A percentile compares a stretch with the other conserved stretches of the same genome.
phyloP scores from a whole-genome alignment of 139 green algal species.

The Zygnema cylindricum region DNA sequence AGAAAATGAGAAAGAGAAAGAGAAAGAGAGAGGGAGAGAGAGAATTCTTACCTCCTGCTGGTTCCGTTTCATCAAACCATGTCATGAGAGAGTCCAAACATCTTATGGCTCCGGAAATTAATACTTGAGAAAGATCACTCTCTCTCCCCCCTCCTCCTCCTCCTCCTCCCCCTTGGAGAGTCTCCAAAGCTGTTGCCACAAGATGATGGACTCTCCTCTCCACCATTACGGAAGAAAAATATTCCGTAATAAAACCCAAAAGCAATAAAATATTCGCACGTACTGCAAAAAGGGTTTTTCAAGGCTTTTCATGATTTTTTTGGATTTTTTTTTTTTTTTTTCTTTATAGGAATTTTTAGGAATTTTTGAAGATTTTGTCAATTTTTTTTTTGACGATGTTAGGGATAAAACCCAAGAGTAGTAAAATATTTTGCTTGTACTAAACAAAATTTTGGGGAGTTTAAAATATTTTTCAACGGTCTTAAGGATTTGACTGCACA shows the following conservation, averaged over 20 bases:
- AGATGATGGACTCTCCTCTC: background rate
- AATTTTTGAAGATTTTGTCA: background rate
- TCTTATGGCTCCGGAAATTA: background rate
- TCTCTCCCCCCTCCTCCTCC: no score
- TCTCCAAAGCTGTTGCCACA: background rate
- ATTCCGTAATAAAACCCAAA: background rate
- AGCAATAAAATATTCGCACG: background rate
- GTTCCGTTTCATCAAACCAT: background rate
- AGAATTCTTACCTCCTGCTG: slow-evolving; percentile 9
- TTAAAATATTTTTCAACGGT: no score
- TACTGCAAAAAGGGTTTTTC: background rate
- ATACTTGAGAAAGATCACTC: background rate
- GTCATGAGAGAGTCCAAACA: slow-evolving; percentile 16
- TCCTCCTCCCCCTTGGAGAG: background rate
- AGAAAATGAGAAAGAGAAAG: no score
- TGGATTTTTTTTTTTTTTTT: background rate
- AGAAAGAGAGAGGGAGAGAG: no score
- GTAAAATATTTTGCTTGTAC: background rate
- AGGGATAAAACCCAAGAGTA: background rate
- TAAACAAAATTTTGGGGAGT: background rate
- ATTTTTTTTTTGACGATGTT: background rate
- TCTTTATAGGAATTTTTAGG: background rate
- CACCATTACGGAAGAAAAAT: background rate
- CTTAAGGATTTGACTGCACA: no score
- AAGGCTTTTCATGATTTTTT: background rate